These are phyloP conservation scores for Trifolium repens DNA, from an alignment of 306 rosid species.

Conservation along the genomic window DNA sequence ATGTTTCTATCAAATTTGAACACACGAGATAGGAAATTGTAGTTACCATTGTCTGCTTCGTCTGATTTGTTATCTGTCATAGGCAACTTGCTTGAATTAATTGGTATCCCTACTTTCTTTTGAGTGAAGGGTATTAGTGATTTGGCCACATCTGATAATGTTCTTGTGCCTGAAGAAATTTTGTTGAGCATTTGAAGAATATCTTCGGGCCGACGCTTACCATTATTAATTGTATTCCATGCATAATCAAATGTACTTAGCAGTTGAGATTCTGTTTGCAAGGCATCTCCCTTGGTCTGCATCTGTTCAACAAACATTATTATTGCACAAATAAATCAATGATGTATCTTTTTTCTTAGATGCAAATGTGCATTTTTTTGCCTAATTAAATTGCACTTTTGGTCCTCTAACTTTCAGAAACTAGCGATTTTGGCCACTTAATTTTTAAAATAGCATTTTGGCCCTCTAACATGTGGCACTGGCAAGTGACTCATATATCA, in stretches of 20 bases:
- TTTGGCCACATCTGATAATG: conserved; percentile 47
- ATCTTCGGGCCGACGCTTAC: conserved; percentile 65
- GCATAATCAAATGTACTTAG: conserved; percentile 83
- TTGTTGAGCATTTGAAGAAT: conserved; percentile 59
- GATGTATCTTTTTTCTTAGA: background rate
- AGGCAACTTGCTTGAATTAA: conserved; percentile 53
- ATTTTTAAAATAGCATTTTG: no score
- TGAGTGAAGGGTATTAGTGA: conserved; percentile 63
- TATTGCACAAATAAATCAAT: conserved; percentile 3
- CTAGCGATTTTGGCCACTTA: no score
- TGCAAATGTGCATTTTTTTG: background rate
- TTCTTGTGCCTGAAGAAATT: conserved; percentile 49
- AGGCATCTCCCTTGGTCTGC: conserved; percentile 70
- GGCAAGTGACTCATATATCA: no score
- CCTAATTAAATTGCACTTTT: no score
- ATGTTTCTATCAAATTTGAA: no score
- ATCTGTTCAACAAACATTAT: conserved; percentile 57
- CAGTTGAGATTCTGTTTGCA: conserved; percentile 63
- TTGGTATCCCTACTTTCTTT: conserved; percentile 69
- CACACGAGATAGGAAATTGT: conserved; percentile 56
- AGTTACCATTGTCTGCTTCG: conserved; percentile 47
- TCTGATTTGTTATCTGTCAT: conserved; percentile 42
- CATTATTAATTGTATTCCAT: conserved; percentile 73
- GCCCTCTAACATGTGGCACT: no score
- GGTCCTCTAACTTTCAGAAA: no score